phyloP scores from a whole-genome alignment of 2,329 filamentous ascomycete species.

The Aulographum hederae region DNA sequence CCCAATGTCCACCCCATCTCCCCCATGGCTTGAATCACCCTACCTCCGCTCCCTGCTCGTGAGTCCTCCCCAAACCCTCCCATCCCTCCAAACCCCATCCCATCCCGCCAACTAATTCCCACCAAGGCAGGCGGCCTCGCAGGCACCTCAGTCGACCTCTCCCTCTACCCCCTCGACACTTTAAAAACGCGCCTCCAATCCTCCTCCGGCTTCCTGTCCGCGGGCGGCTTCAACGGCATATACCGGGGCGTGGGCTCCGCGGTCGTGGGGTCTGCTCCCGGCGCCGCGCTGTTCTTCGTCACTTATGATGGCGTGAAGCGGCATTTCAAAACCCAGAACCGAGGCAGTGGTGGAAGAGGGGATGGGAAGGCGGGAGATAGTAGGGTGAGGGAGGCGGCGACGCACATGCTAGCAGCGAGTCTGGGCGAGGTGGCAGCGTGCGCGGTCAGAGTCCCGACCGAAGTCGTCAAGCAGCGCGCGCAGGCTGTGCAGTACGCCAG shows the following conservation, averaged over 20 bases:
- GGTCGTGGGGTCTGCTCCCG: slow-evolving; percentile 78
- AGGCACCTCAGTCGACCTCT: slow-evolving; percentile 89
- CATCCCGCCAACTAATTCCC: slow-evolving; percentile 5
- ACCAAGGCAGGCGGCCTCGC: slow-evolving; percentile 66
- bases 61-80: slow-evolving; percentile 9
- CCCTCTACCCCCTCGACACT: slow-evolving; percentile 94
- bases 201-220: slow-evolving; percentile 54
- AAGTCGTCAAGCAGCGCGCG: slow-evolving; percentile 92
- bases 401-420: slow-evolving; percentile 71
- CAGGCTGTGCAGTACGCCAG: slow-evolving; percentile 71
- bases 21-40: slow-evolving; percentile 25
- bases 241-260: slow-evolving; percentile 86
- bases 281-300: slow-evolving; percentile 92
- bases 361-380: slow-evolving; percentile 7
- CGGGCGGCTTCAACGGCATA: slow-evolving; percentile 77
- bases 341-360: background rate
- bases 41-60: slow-evolving; percentile 28
- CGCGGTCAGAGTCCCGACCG: slow-evolving; percentile 79
- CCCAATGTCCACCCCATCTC: too few species aligned
- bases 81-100: background rate
- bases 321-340: background rate
- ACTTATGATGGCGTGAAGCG: slow-evolving; percentile 62
- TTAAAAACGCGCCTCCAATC: slow-evolving; percentile 96
- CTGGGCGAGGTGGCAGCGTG: slow-evolving; percentile 85
- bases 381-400: slow-evolving; percentile 13